Evolutionary conservation across 2,329 filamentous ascomycete genomes (phyloP).

Genomic region (Paraphaeosphaeria minitans): DNA sequence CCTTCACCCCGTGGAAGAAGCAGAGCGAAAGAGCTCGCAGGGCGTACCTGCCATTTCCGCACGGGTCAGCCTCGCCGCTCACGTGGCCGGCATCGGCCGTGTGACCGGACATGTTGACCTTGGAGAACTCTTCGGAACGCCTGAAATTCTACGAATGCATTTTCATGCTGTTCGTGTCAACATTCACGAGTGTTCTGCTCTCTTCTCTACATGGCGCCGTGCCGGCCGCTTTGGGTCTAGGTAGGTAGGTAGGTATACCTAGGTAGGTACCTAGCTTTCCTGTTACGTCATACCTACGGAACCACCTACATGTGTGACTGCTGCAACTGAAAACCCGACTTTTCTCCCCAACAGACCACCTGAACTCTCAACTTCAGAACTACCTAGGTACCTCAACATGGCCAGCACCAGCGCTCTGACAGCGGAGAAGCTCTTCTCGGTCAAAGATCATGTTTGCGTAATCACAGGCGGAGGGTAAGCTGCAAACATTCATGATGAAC

Average conservation of each 20-base stretch:
- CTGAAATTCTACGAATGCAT: neutral
- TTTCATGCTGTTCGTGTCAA: neutral
- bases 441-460: conserved; percentile 61
- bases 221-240: neutral
- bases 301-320: neutral
- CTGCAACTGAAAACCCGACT: conserved; percentile 1
- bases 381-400: conserved; percentile 48
- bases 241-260: too few relatives aligned
- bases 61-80: neutral
- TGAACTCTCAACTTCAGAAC: neutral
- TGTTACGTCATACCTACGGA: conserved; percentile 11
- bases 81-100: neutral
- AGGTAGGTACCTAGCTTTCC: too few relatives aligned
- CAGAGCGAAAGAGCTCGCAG: neutral
- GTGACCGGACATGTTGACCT: neutral
- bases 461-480: conserved; percentile 60
- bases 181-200: neutral
- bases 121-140: neutral
- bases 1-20: neutral
- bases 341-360: neutral
- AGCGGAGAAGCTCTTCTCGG: conserved; percentile 59
- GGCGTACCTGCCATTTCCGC: neutral
- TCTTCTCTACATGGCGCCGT: neutral
- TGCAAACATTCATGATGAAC: neutral
- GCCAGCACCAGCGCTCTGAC: conserved; percentile 54